A percentile compares a stretch with the other conserved stretches of the same genome.
Conservation (phyloP, 495 filamentous ascomycete genomes). For the Venustampulla echinocandica region DNA sequence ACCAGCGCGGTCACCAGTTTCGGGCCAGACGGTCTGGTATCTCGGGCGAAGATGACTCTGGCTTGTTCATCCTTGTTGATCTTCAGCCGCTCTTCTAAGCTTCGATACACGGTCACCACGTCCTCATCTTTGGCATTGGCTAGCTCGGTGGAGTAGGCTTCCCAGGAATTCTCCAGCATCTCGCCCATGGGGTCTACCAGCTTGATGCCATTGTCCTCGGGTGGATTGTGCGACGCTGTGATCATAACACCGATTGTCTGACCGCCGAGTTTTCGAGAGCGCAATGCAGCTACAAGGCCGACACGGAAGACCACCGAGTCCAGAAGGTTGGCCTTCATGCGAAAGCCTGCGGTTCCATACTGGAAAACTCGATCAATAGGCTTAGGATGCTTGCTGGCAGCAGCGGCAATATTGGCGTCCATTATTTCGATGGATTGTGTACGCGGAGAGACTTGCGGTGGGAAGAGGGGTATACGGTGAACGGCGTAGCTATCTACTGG, state of each 20-base stretch:
- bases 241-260: conserved; percentile 98
- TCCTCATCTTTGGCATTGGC: conserved; percentile 75
- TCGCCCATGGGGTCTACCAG: conserved; percentile 96
- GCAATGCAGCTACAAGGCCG: conserved; percentile 80
- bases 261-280: conserved; percentile 78
- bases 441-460: not conserved
- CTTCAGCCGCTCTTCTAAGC: conserved; percentile 61
- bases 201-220: conserved; percentile 96
- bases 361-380: conserved; percentile 59
- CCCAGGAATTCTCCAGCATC: conserved; percentile 95
- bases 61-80: conserved; percentile 62
- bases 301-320: conserved; percentile 88
- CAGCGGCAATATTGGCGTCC: conserved; percentile 42
- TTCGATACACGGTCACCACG: conserved; percentile 64
- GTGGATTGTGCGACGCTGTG: conserved; percentile 95
- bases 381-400: conserved; percentile 62
- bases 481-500: too few relatives aligned
- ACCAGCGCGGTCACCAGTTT: conserved; percentile 67
- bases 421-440: conserved; percentile 16
- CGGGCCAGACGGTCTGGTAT: conserved; percentile 87
- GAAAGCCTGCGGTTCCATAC: conserved; percentile 89
- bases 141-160: conserved; percentile 73
- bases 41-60: conserved; percentile 80
- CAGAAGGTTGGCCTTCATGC: conserved; percentile 56
- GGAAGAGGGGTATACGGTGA: too few relatives aligned